Base-by-base conservation (phyloP, 495 filamentous ascomycete genomes). In the Neurospora discreta region DNA sequence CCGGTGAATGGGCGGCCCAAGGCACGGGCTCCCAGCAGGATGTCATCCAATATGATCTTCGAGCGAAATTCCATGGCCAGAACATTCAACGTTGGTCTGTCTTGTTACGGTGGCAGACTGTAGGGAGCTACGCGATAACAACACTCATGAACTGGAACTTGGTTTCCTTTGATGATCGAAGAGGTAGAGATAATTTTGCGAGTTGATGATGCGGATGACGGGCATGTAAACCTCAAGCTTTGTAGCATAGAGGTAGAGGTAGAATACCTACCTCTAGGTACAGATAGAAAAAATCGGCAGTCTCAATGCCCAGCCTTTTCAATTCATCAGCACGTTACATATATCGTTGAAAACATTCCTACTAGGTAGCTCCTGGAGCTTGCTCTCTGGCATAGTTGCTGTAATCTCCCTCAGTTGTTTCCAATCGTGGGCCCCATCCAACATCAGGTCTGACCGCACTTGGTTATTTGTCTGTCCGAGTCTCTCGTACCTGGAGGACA, bases 31-130 rank as follows among this genome's bases (percentile, higher is more conserved):
- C 6, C 4, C 33, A 36, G 6, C 33, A 36, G 33, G 40, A 16
- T 16, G 16, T 41, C 40, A 41, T 41, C 40, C 33, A 75, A 72
- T 26, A 69, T 72, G 3, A 11, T 73, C 1, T 74, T 70, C 67
- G 71, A 71, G 23, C 43, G 26, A 13, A 43, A 72, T 11, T 58
- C 72, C 3, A 68, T 71, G 38, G 70, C 58, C 11, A 74, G 72
- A 42, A 73, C 69, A 10, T 20, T 75, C 8, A 70, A 41, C 16
- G 16, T 70, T 18, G 43, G 43, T 10, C 3, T 52, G n/a, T 33
- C 46, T 40, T 23, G 11, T 13, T 23, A 38, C 30, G 43, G 43
- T 20, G 33, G 42, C 18, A 43, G 42, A n/a, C 18, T 3, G 42
- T n/a, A 43, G 42, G 42, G 42, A 43, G 42, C 42, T 18, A 43